Conservation (phyloP, 2,329 filamentous ascomycete species). For the Arthrobotrys pseudoclavata region DNA sequence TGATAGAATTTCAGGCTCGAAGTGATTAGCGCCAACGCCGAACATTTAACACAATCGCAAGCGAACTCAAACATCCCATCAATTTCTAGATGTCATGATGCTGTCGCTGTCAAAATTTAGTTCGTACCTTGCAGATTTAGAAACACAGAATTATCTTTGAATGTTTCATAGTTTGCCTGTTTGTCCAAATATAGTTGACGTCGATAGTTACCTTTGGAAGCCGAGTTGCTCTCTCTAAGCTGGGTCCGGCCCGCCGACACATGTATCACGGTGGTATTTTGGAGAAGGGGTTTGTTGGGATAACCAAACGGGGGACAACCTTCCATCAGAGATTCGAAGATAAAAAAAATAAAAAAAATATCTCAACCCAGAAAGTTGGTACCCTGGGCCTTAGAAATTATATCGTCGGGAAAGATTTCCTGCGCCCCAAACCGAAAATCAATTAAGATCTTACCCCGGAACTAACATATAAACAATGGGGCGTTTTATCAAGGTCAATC, state of each 20-base stretch:
- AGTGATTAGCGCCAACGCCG: neutral
- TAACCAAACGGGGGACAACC: neutral
- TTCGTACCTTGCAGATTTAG: constrained; percentile 42
- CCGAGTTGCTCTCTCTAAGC: neutral
- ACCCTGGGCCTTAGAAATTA: neutral
- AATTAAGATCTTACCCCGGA: neutral
- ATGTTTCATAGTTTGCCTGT: constrained; percentile 27
- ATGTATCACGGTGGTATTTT: neutral
- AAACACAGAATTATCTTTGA: constrained; percentile 32
- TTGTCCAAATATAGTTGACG: constrained; percentile 24
- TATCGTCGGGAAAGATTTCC: constrained; percentile 30
- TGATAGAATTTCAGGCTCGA: neutral
- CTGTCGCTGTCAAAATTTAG: constrained; percentile 2
- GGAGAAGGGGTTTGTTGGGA: constrained; percentile 11
- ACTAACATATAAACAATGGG: constrained; percentile 20
- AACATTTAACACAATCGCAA: neutral
- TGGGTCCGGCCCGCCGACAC: neutral
- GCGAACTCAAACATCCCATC: neutral
- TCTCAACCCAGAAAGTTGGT: neutral
- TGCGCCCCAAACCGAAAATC: neutral
- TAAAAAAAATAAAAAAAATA: neutral
- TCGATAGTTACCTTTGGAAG: neutral
- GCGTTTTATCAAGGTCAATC: constrained; percentile 27
- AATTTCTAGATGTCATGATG: neutral
- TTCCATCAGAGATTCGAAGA: neutral